Evolutionary conservation across 768 basidiomycete genomes (phyloP).

Genomic region (Hericium coralloides): DNA sequence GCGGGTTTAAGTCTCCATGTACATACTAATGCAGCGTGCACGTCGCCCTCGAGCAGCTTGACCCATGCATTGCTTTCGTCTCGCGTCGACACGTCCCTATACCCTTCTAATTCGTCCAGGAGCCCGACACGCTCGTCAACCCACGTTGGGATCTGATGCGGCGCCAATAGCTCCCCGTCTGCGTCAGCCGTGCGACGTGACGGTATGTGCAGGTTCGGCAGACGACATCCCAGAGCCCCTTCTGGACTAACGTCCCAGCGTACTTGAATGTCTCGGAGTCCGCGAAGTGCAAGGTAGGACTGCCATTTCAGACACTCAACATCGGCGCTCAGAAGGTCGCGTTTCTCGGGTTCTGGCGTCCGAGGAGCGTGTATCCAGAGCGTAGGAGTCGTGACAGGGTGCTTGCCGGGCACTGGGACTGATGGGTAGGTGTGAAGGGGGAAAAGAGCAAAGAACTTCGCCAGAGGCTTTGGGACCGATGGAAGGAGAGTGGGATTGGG

Average conservation of each 20-base stretch:
- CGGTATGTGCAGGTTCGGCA: slow-evolving; percentile 67
- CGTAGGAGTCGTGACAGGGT: slow-evolving; percentile 29
- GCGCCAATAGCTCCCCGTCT: slow-evolving; percentile 47
- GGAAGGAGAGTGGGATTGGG: slow-evolving; percentile 5
- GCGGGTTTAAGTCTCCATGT: no score
- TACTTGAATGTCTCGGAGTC: slow-evolving; percentile 39
- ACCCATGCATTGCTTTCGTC: slow-evolving; percentile 83
- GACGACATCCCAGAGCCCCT: slow-evolving; percentile 57
- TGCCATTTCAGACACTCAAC: slow-evolving; percentile 91
- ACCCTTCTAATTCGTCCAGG: slow-evolving; percentile 54
- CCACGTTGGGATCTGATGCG: slow-evolving; percentile 68
- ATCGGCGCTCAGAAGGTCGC: slow-evolving; percentile 51
- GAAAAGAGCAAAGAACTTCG: slow-evolving; percentile 13
- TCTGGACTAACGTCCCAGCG: slow-evolving; percentile 64
- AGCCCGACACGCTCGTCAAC: slow-evolving; percentile 42
- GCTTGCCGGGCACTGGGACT: neutral
- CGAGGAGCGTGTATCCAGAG: slow-evolving; percentile 60
- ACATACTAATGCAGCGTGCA: slow-evolving; percentile 66
- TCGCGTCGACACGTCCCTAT: slow-evolving; percentile 43
- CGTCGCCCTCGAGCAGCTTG: slow-evolving; percentile 62
- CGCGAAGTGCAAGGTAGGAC: slow-evolving; percentile 68
- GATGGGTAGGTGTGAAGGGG: slow-evolving; percentile 18
- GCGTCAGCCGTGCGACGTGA: slow-evolving; percentile 20
- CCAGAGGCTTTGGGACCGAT: slow-evolving; percentile 5
- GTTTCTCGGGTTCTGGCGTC: slow-evolving; percentile 1